A percentile compares a stretch with the other conserved stretches of the same genome.
phyloP scores from a whole-genome alignment of 768 basidiomycete species.

The Mrakia blollopis region DNA sequence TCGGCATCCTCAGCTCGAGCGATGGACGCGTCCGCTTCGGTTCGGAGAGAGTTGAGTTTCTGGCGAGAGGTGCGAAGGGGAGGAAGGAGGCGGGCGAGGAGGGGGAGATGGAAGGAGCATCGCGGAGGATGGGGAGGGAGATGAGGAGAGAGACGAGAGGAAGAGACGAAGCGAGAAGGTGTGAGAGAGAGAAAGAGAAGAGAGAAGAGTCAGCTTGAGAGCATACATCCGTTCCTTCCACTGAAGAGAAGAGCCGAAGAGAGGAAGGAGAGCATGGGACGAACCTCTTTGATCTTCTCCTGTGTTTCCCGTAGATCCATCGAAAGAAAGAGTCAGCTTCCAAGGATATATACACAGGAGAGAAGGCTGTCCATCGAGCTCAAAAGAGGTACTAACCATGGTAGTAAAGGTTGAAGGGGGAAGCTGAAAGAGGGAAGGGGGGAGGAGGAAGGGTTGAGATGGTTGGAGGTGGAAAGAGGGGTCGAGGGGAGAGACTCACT shows the following conservation, averaged over 20 bases:
- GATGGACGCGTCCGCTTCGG: conserved; percentile 76
- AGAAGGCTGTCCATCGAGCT: background rate
- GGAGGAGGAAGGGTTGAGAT: too few relatives aligned
- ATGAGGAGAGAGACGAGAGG: background rate
- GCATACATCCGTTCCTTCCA: background rate
- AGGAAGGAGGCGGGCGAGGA: background rate
- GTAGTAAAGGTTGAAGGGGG: background rate
- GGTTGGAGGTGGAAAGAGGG: too few relatives aligned
- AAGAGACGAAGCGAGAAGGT: background rate
- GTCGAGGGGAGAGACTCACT: too few relatives aligned
- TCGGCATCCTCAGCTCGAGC: conserved; percentile 84
- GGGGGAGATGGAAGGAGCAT: conserved; percentile 27
- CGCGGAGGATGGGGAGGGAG: too few relatives aligned
- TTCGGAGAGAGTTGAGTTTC: conserved; percentile 63
- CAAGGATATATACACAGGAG: too few relatives aligned
- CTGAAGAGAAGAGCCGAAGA: background rate
- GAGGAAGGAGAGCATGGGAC: conserved; percentile 21
- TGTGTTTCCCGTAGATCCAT: conserved; percentile 27
- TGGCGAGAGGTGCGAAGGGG: conserved; percentile 28
- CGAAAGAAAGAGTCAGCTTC: background rate
- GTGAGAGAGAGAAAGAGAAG: too few relatives aligned
- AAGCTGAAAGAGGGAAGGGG: too few relatives aligned
- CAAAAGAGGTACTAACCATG: background rate
- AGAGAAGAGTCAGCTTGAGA: background rate
- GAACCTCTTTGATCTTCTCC: conserved; percentile 53